Base-by-base conservation (phyloP, 345 rosid species). In the Turnera subulata region DNA sequence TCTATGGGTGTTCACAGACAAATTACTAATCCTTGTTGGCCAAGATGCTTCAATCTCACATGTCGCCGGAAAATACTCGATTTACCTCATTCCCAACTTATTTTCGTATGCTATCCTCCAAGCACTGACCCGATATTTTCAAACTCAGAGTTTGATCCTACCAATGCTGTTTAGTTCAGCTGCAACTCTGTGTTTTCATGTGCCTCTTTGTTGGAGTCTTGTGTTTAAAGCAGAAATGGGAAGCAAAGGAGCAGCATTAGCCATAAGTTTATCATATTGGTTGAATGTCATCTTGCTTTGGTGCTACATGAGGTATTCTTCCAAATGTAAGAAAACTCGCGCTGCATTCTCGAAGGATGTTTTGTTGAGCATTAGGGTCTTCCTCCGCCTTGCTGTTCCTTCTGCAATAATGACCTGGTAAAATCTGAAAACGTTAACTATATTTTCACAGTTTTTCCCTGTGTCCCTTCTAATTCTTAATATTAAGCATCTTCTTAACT, bases 331-430 rank as follows among this genome's bases (percentile, higher is more conserved):
- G 11, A 63, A 57, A 46, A 57, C 73, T 35, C 50, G 64, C 2
- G 37, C 13, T 5, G 12, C 32, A 2, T 17, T 63, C 15, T 45
- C 55, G 0, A 51, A 9, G 47, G 64, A 52, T 26, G 49, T 29
- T 18, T 25, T 63, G 46, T 21, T 16, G 1, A 47, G 65, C 38
- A 46, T 53, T 1, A 17, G 48, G 14, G 64, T 56, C 29, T 63
- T 69, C 60, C 52, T 51, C 23, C 33, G 60, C 14, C 46, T 62
- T 29, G 52, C 61, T 11, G 37, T 69, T 40, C 74, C 65, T 46
- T 63, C 74, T 29, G 61, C 69, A 11, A 14, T 39, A 16, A 69
- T 69, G 69, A 48, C 46, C 53, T 69, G 61, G 65, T 63, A 63
- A 39, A 18, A 1, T n/a, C n/a, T n/a, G n/a, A n/a, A n/a, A n/a